Percentiles rank a stretch among this genome's conserved stretches.
phyloP scores from a whole-genome alignment of 164 flowering plant genomes.

The Litsea cubeba region DNA sequence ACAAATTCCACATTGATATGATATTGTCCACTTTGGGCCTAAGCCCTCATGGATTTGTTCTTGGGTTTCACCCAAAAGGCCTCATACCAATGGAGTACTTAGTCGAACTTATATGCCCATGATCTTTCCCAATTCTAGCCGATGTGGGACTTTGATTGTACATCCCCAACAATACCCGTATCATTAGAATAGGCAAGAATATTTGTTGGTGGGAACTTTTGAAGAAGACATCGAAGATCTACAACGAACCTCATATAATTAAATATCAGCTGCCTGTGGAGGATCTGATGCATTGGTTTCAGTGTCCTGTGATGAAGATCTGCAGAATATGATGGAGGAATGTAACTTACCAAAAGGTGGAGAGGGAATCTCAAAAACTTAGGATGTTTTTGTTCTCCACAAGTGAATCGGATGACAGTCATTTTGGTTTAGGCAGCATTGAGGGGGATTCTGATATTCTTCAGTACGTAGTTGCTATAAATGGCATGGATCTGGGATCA shows the following conservation, averaged over 20 bases:
- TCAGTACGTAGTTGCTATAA: constrained; percentile 84
- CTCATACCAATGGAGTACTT: no score
- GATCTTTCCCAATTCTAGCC: no score
- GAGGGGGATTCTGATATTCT: constrained; percentile 63
- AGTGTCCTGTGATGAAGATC: constrained; percentile 87
- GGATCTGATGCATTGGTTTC: constrained; percentile 92
- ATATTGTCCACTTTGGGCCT: no score
- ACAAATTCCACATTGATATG: no score
- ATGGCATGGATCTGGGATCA: constrained; percentile 71
- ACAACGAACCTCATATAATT: constrained; percentile 46
- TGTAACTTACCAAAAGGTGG: constrained; percentile 43
- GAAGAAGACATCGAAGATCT: constrained; percentile 48
- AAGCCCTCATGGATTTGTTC: no score
- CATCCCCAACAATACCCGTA: no score
- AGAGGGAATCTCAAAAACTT: constrained; percentile 55
- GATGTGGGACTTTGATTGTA: no score
- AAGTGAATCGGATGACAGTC: constrained; percentile 60
- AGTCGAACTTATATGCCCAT: no score
- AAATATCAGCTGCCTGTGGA: constrained; percentile 98
- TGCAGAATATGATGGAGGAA: constrained; percentile 96
- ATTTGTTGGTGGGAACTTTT: constrained; percentile 65
- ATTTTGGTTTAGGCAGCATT: constrained; percentile 39
- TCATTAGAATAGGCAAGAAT: constrained; percentile 56
- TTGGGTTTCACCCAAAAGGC: no score
- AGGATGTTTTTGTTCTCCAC: constrained; percentile 74